These are phyloP conservation scores for Leishmania amazonensis DNA, from an alignment of 208 protist species.

Conservation along the genomic window DNA sequence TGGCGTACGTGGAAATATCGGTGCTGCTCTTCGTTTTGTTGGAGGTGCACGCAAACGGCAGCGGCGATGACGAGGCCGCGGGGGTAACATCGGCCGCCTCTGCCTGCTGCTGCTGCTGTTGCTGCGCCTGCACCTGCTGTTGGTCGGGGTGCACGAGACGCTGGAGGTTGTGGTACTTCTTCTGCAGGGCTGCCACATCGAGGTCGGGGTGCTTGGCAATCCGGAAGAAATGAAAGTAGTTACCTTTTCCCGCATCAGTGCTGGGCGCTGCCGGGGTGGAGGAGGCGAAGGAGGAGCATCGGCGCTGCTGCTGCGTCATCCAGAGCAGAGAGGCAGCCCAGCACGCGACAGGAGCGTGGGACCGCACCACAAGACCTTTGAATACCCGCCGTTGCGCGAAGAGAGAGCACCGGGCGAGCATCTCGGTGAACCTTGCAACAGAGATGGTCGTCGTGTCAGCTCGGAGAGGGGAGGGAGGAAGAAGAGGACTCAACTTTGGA, in stretches of 20 bases:
- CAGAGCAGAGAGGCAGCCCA: background rate
- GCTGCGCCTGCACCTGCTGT: slow-evolving; percentile 44
- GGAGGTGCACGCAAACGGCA: slow-evolving; percentile 4
- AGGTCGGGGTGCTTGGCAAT: slow-evolving; percentile 53
- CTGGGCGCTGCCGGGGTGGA: background rate
- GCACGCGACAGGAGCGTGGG: background rate
- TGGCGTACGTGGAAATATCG: slow-evolving; percentile 73
- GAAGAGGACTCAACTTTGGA: background rate
- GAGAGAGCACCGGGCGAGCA: background rate
- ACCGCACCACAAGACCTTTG: background rate
- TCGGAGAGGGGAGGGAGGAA: background rate
- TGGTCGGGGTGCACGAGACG: slow-evolving; percentile 79
- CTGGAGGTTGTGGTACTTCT: slow-evolving; percentile 78
- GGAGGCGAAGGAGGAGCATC: slow-evolving; percentile 4
- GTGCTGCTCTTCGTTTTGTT: slow-evolving; percentile 7
- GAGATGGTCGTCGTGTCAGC: background rate
- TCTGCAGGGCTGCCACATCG: slow-evolving; percentile 60
- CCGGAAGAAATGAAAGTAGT: slow-evolving; percentile 79
- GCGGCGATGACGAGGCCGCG: background rate
- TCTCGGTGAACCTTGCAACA: background rate
- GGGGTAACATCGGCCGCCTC: background rate
- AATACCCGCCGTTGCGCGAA: background rate
- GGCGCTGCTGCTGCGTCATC: slow-evolving; percentile 3
- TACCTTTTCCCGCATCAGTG: slow-evolving; percentile 37
- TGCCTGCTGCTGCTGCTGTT: slow-evolving; percentile 7